phyloP scores from a whole-genome alignment of 768 basidiomycete genomes.

The Leccinellum albellum region DNA sequence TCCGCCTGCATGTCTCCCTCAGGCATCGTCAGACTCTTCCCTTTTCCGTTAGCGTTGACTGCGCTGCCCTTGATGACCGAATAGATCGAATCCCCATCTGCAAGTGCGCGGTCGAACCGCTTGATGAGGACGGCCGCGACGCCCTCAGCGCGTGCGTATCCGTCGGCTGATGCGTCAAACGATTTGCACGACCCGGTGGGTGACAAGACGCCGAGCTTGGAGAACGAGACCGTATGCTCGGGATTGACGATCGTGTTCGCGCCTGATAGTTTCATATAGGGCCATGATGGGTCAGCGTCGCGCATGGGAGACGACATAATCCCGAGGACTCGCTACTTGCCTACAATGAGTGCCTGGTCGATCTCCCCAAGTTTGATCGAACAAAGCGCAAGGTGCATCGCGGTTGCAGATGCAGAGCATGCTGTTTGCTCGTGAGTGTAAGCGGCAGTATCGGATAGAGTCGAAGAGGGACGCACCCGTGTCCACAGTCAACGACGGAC shows the following conservation, averaged over 20 bases:
- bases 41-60: slow-evolving; percentile 33
- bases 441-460: not conserved
- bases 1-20: slow-evolving; percentile 32
- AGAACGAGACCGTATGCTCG: slow-evolving; percentile 26
- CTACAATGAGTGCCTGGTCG: slow-evolving; percentile 42
- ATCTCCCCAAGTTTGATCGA: slow-evolving; percentile 43
- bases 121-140: slow-evolving; percentile 33
- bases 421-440: slow-evolving; percentile 4
- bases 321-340: slow-evolving; percentile 2
- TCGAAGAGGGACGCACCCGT: slow-evolving; percentile 11
- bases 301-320: too few relatives aligned
- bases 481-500: slow-evolving; percentile 48
- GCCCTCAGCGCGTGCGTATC: slow-evolving; percentile 29
- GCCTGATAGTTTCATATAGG: slow-evolving; percentile 6
- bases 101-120: slow-evolving; percentile 28
- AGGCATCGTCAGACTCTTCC: slow-evolving; percentile 34
- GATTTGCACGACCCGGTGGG: slow-evolving; percentile 32
- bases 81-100: slow-evolving; percentile 32
- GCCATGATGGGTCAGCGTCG: not conserved
- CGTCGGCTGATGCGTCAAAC: slow-evolving; percentile 31
- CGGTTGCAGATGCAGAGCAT: slow-evolving; percentile 45
- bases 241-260: slow-evolving; percentile 29
- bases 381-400: slow-evolving; percentile 46
- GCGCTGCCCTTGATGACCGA: slow-evolving; percentile 30
- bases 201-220: slow-evolving; percentile 34